phyloP scores from a whole-genome alignment of 2,329 filamentous ascomycete species.

The Apiospora rasikravindrae region DNA sequence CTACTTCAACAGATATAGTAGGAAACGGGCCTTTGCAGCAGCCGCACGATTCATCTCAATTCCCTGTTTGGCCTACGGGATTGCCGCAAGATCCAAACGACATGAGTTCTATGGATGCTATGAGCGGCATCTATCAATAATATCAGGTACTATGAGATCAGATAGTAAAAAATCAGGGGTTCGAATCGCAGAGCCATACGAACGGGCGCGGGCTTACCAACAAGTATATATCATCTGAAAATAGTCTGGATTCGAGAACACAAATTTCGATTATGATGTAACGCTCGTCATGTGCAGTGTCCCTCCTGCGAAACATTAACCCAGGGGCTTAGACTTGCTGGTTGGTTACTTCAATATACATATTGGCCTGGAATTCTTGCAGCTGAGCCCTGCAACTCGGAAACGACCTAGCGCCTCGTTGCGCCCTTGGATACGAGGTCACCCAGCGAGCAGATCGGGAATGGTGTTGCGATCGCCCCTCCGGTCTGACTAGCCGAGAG shows the following conservation, averaged over 20 bases:
- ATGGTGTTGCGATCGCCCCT: neutral
- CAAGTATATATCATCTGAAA: neutral
- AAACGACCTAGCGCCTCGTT: neutral
- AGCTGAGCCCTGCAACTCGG: neutral
- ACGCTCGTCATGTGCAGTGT: neutral
- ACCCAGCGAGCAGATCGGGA: neutral
- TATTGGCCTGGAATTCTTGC: neutral
- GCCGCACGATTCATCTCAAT: conserved; percentile 8
- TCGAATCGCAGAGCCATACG: neutral
- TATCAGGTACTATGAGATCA: too few relatives aligned
- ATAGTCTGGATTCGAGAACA: neutral
- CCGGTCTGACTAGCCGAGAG: neutral
- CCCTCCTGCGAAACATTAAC: neutral
- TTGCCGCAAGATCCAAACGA: conserved; percentile 19
- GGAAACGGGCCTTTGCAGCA: neutral
- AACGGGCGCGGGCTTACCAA: neutral
- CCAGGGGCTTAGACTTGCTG: neutral
- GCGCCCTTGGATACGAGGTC: neutral
- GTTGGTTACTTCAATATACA: neutral
- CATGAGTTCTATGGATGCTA: conserved; percentile 18
- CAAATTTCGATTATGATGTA: neutral
- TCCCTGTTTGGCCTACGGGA: conserved; percentile 18
- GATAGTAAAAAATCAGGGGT: neutral
- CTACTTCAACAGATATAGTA: conserved; percentile 19
- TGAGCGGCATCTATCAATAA: conserved; percentile 25